Evolutionary conservation across 75 land plant genomes (phyloP).

Genomic region (Selaginella tamariscina): DNA sequence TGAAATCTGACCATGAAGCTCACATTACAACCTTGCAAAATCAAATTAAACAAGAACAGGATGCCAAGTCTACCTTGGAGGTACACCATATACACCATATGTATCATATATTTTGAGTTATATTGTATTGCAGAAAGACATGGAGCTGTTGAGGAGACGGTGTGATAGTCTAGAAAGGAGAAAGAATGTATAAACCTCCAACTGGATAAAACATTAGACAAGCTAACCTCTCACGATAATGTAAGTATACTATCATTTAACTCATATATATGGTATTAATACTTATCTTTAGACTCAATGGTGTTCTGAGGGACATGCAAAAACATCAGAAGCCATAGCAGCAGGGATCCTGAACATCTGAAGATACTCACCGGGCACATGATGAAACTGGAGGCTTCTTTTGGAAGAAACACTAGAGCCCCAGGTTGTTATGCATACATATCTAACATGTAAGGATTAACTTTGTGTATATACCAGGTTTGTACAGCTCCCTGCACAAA

Average conservation of each 20-base stretch:
- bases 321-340: conserved; percentile 11
- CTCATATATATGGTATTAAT: neutral
- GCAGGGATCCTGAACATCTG: conserved; percentile 4
- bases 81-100: too few species aligned
- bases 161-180: neutral
- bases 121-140: neutral
- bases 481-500: neutral
- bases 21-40: neutral
- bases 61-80: neutral
- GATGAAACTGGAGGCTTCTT: conserved; percentile 2
- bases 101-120: neutral
- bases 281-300: neutral
- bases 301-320: neutral
- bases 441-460: too few species aligned
- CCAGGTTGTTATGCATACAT: too few species aligned
- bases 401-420: neutral
- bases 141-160: neutral
- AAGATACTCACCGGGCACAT: conserved; percentile 1
- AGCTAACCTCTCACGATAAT: neutral
- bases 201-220: neutral
- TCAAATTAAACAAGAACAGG: neutral
- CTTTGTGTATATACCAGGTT: too few species aligned
- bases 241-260: neutral
- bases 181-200: neutral
- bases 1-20: neutral